Base-by-base conservation (phyloP, 768 basidiomycete species). In the Leucogyrophana mollusca region DNA sequence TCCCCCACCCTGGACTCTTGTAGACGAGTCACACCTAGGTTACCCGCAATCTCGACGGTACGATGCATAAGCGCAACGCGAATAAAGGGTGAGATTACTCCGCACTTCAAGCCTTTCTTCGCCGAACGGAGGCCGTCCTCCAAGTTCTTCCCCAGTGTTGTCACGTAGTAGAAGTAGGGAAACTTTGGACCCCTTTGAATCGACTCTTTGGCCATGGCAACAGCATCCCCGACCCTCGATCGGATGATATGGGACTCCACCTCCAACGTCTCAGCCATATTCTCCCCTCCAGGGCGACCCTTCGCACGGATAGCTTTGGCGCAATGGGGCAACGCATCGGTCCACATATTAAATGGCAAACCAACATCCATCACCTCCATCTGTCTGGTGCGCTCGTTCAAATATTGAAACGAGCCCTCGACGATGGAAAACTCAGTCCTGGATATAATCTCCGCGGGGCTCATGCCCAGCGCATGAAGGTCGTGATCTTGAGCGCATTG, bases 91-190 rank as follows among this genome's bases (percentile, higher is more conserved):
- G 81, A 74, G 11, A 70, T 73, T 13, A 68, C 58, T 48, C 71
- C 72, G 66, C 79, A 77, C 56, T 80, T 83, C 54, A 85, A 50
- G 1, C 84, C 84, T 56, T 85, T 80, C 70, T 85, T 85, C 50
- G 80, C 77, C 1, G 74, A 79, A 7, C 79, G 73, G 20, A 86
- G 66, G 1, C 79, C 83, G n/a, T 72, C 68, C 5, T 71, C 66
- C 33, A 66, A 56, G 49, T 83, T 70, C 1, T 70, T 62, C 0
- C 73, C 70, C 21, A 85, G 66, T 0, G 78, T 74, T 49, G 83
- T 70, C 18, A 76, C 78, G 49, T 86, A 84, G 49, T 84, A 81
- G 58, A 77, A 84, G 59, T 85, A 86, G 2, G 78, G 79, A 20
- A 78, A 70, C 17, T 77, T 68, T 2, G 83, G 82, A 50, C 73